phyloP scores from a whole-genome alignment of 1,284 basidiomycete species.

The Meira nashicola region DNA sequence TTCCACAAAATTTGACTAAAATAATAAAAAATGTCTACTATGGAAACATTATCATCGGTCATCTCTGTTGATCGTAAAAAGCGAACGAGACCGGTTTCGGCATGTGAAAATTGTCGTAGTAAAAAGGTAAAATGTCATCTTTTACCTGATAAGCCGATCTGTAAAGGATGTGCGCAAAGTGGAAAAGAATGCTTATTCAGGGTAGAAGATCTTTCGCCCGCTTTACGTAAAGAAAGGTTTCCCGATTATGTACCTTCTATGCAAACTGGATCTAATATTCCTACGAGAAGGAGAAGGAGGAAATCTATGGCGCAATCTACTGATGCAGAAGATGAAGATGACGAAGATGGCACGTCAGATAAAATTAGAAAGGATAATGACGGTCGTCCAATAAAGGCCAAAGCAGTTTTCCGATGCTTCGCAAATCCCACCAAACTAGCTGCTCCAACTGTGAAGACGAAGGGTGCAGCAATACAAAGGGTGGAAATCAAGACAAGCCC shows the following conservation, averaged over 20 bases:
- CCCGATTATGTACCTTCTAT: constrained; percentile 33
- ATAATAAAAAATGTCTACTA: too few relatives aligned
- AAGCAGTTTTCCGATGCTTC: constrained; percentile 39
- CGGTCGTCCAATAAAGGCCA: constrained; percentile 20
- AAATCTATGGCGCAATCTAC: neutral
- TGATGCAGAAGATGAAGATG: neutral
- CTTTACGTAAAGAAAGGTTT: constrained; percentile 37
- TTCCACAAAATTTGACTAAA: too few relatives aligned
- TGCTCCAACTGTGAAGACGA: constrained; percentile 16
- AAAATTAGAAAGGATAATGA: neutral
- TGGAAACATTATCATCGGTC: too few relatives aligned
- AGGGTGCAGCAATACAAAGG: neutral
- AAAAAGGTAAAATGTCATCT: constrained; percentile 46
- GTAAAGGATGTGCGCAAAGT: constrained; percentile 35
- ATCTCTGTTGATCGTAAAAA: constrained; percentile 26
- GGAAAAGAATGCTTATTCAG: constrained; percentile 45
- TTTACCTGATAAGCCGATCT: constrained; percentile 34
- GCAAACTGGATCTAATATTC: constrained; percentile 14
- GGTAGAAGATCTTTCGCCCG: constrained; percentile 41
- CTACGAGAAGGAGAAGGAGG: constrained; percentile 12
- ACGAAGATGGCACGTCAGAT: neutral
- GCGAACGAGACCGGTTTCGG: constrained; percentile 41
- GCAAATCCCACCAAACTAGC: constrained; percentile 41
- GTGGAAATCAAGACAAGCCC: neutral
- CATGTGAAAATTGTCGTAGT: constrained; percentile 40